Percentiles rank a stretch among this genome's conserved stretches.
phyloP scores from a whole-genome alignment of 1,284 basidiomycete genomes.

The Phellopilus nigrolimitatus region DNA sequence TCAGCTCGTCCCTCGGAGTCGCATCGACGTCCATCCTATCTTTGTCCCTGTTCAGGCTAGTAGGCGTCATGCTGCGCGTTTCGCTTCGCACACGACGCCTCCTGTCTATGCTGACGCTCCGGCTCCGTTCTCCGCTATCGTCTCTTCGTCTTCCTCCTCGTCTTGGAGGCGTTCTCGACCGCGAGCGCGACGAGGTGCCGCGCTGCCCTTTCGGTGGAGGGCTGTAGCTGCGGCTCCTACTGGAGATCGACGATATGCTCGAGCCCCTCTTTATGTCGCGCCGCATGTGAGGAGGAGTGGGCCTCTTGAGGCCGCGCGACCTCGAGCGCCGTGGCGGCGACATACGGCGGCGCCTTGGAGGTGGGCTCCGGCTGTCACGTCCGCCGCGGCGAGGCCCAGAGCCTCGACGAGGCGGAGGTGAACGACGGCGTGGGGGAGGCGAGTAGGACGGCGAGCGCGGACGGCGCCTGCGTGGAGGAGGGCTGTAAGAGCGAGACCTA shows the following conservation, averaged over 20 bases:
- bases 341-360: conserved; percentile 23
- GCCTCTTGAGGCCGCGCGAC: conserved; percentile 16
- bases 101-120: conserved; percentile 25
- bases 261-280: conserved; percentile 17
- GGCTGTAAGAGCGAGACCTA: conserved; percentile 29
- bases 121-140: conserved; percentile 21
- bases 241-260: conserved; percentile 12
- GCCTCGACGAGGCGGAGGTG: conserved; percentile 39
- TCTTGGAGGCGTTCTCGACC: conserved; percentile 11
- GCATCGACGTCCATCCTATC: not conserved
- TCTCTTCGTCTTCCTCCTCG: conserved; percentile 14
- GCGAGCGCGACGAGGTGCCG: conserved; percentile 19
- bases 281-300: conserved; percentile 14
- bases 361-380: conserved; percentile 28
- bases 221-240: conserved; percentile 25
- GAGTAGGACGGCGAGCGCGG: conserved; percentile 47
- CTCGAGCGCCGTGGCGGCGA: conserved; percentile 5
- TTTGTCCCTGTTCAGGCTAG: not conserved
- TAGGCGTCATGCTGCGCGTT: conserved; percentile 26
- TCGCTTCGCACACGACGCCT: conserved; percentile 22
- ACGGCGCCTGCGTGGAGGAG: conserved; percentile 41
- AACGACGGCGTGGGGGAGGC: conserved; percentile 52
- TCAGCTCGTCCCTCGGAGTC: conserved; percentile 45
- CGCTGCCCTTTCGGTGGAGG: conserved; percentile 1
- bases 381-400: conserved; percentile 30